A percentile compares a stretch with the other conserved stretches of the same genome.
Evolutionary conservation across 768 basidiomycete species (phyloP).

Genomic region (Pulveroboletus frians): DNA sequence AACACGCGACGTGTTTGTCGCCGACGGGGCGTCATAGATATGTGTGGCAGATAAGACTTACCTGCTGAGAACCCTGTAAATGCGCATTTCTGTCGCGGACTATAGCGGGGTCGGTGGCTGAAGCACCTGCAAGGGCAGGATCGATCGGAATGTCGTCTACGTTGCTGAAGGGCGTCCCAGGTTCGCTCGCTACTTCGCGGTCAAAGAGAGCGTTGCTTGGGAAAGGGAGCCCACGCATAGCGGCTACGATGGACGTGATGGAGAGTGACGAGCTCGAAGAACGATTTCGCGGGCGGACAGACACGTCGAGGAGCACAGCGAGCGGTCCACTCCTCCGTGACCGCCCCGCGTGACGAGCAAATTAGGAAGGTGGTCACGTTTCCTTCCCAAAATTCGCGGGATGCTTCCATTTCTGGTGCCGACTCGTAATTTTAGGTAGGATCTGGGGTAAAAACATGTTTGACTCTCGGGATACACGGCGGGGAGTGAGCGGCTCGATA

Average conservation of each 20-base stretch:
- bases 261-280: conserved; percentile 13
- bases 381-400: conserved; percentile 12
- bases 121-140: conserved; percentile 54
- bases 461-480: neutral
- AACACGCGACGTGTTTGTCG: conserved; percentile 70
- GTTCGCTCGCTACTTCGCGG: conserved; percentile 56
- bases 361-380: conserved; percentile 27
- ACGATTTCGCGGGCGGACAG: conserved; percentile 16
- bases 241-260: conserved; percentile 6
- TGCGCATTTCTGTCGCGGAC: conserved; percentile 26
- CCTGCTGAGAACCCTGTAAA: conserved; percentile 27
- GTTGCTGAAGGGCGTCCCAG: conserved; percentile 53
- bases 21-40: conserved; percentile 14
- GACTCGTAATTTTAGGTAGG: neutral
- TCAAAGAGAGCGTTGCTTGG: conserved; percentile 37
- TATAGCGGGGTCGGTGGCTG: conserved; percentile 51
- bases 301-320: conserved; percentile 37
- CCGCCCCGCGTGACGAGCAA: conserved; percentile 29
- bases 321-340: conserved; percentile 27
- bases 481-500: neutral
- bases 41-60: conserved; percentile 31
- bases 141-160: conserved; percentile 74
- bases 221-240: conserved; percentile 62
- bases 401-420: conserved; percentile 8
- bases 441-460: conserved; percentile 4